Percentiles rank a stretch among this genome's conserved stretches.
These are phyloP conservation scores for Tylopilus cervinicoccineus DNA, from an alignment of 768 basidiomycete species.

Conservation along the genomic window DNA sequence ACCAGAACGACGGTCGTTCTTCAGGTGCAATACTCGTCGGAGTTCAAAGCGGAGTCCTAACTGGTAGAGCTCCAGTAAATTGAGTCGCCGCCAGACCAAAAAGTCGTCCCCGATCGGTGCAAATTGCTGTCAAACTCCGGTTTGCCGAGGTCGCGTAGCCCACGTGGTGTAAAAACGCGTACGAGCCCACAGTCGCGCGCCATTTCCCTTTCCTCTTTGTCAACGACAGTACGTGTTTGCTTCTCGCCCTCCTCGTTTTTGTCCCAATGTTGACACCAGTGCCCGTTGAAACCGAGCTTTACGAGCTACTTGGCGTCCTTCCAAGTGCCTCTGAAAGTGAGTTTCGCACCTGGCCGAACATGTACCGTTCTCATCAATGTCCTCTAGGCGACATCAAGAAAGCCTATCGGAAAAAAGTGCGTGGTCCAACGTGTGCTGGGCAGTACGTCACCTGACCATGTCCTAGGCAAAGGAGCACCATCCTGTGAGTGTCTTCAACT, in stretches of 20 bases:
- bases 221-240: slow-evolving; percentile 26
- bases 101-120: too few species aligned
- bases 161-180: slow-evolving; percentile 29
- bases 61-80: too few species aligned
- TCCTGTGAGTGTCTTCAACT: slow-evolving; percentile 52
- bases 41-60: too few species aligned
- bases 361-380: slow-evolving; percentile 8
- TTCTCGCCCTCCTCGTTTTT: neutral
- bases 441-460: slow-evolving; percentile 13
- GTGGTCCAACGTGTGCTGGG: slow-evolving; percentile 9
- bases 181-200: neutral
- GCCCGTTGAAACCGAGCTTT: slow-evolving; percentile 76
- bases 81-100: too few species aligned
- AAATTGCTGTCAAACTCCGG: slow-evolving; percentile 28
- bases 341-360: slow-evolving; percentile 10
- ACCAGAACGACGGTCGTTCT: slow-evolving; percentile 13
- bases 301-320: slow-evolving; percentile 78
- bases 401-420: slow-evolving; percentile 90
- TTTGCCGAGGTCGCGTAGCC: slow-evolving; percentile 26
- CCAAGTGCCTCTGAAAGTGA: slow-evolving; percentile 69
- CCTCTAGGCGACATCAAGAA: slow-evolving; percentile 81
- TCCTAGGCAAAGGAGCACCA: slow-evolving; percentile 81
- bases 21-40: too few species aligned
- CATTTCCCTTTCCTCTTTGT: slow-evolving; percentile 5
- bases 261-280: slow-evolving; percentile 36